phyloP scores from a whole-genome alignment of 768 basidiomycete species.

The Lyophyllum decastes region DNA sequence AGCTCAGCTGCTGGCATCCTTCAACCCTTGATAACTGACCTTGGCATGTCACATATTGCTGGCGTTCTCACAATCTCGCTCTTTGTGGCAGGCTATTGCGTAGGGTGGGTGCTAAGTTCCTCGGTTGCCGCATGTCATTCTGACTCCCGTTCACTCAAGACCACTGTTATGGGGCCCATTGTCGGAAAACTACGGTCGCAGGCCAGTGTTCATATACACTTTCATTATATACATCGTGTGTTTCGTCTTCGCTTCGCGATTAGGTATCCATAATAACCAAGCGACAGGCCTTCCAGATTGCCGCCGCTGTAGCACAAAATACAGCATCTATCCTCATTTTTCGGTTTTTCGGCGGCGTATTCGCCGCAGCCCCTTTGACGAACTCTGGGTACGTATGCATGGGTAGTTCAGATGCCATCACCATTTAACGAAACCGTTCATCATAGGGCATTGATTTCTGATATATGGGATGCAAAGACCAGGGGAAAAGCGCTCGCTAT shows the following conservation, averaged over 20 bases:
- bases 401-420: not conserved
- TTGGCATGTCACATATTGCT: conserved; percentile 50
- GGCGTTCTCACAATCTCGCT: conserved; percentile 59
- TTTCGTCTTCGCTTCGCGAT: not conserved
- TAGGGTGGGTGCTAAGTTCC: conserved; percentile 38
- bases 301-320: conserved; percentile 61
- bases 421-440: not conserved
- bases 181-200: conserved; percentile 58
- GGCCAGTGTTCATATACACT: conserved; percentile 55
- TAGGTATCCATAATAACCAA: not conserved
- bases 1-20: conserved; percentile 47
- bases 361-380: conserved; percentile 68
- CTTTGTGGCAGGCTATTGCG: conserved; percentile 69
- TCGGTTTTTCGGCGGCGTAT: conserved; percentile 70
- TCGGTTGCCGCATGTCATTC: not conserved
- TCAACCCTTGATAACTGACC: conserved; percentile 42
- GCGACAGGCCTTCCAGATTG: conserved; percentile 59
- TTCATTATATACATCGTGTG: conserved; percentile 56
- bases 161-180: conserved; percentile 62
- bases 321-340: conserved; percentile 65
- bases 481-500: conserved; percentile 68
- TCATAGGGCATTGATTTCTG: conserved; percentile 50
- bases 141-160: conserved; percentile 14
- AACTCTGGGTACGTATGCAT: conserved; percentile 56
- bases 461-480: conserved; percentile 61